A percentile compares a stretch with the other conserved stretches of the same genome.
These are phyloP conservation scores for Haplographium delicatum DNA, from an alignment of 495 filamentous ascomycete species.

Conservation along the genomic window DNA sequence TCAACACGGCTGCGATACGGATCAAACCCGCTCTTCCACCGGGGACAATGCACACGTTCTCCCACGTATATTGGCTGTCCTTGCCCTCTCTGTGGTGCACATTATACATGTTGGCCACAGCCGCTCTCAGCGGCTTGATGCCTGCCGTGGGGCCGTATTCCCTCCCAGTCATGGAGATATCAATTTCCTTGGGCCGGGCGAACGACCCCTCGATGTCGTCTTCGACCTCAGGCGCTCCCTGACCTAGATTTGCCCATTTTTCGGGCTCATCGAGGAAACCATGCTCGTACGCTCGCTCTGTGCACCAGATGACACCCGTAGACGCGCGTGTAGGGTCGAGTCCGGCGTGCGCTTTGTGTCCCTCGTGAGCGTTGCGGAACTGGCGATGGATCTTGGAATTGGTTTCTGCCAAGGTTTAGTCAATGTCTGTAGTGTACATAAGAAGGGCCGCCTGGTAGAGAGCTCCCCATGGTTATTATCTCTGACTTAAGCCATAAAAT, in stretches of 20 bases:
- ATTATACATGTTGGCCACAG: slow-evolving; percentile 92
- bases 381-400: slow-evolving; percentile 77
- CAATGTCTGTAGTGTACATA: too few relatives aligned
- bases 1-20: slow-evolving; percentile 87
- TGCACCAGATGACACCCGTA: slow-evolving; percentile 84
- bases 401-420: not conserved
- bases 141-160: slow-evolving; percentile 94
- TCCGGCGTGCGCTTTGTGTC: slow-evolving; percentile 83
- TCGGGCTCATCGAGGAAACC: slow-evolving; percentile 78
- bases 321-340: slow-evolving; percentile 78
- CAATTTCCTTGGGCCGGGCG: slow-evolving; percentile 73
- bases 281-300: slow-evolving; percentile 72
- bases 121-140: slow-evolving; percentile 83
- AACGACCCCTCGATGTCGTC: slow-evolving; percentile 91
- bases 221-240: slow-evolving; percentile 92
- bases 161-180: slow-evolving; percentile 67
- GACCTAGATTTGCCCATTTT: slow-evolving; percentile 88
- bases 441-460: too few relatives aligned
- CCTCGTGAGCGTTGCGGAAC: slow-evolving; percentile 81
- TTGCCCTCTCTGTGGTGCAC: slow-evolving; percentile 85
- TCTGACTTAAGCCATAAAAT: too few relatives aligned
- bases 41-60: slow-evolving; percentile 97
- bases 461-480: too few relatives aligned
- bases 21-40: slow-evolving; percentile 91
- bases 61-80: slow-evolving; percentile 91